Conservation (phyloP, 306 rosid species). For the Ceratonia siliqua region DNA sequence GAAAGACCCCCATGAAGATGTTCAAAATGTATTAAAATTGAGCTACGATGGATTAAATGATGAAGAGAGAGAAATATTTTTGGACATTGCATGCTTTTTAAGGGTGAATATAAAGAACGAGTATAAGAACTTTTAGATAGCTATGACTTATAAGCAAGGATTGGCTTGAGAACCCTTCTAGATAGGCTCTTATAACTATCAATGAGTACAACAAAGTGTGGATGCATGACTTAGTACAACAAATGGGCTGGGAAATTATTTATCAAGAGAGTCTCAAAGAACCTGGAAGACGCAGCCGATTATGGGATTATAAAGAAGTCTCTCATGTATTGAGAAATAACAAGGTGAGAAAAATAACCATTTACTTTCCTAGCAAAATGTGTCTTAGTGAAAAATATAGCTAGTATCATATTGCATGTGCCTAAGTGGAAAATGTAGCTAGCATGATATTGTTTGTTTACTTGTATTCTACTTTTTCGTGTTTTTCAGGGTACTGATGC, state of each 20-base stretch:
- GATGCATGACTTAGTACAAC: not conserved
- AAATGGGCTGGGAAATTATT: not conserved
- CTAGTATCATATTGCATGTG: no score
- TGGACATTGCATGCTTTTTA: not conserved
- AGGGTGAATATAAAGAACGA: not conserved
- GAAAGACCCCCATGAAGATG: not conserved
- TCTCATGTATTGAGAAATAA: not conserved
- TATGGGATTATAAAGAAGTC: not conserved
- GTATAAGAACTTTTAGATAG: not conserved
- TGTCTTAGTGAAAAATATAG: no score
- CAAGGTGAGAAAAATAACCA: not conserved
- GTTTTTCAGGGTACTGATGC: not conserved
- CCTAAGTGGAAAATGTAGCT: no score
- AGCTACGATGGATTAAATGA: not conserved
- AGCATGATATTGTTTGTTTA: no score
- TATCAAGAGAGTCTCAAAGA: not conserved
- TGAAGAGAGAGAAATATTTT: not conserved
- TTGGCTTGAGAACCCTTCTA: not conserved
- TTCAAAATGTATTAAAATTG: not conserved
- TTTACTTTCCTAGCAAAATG: no score
- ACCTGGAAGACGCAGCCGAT: not conserved
- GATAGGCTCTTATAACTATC: not conserved
- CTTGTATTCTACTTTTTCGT: not conserved
- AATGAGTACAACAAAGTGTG: not conserved
- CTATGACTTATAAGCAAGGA: not conserved